These are phyloP conservation scores for Neostapfia colusana DNA, from an alignment of 176 grass and related monocot species.

Conservation along the genomic window DNA sequence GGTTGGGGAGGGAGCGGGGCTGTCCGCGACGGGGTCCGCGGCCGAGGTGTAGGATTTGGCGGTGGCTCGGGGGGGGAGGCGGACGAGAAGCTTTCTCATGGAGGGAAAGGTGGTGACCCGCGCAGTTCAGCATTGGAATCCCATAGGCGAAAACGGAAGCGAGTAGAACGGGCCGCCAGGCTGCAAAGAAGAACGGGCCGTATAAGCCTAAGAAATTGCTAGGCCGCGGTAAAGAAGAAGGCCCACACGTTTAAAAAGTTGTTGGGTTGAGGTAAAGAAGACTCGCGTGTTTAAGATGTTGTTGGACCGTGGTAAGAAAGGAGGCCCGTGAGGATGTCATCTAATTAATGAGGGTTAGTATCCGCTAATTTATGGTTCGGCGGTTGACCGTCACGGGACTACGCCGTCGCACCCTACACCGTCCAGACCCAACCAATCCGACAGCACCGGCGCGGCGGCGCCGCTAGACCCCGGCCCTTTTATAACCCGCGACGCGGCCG, in stretches of 20 bases:
- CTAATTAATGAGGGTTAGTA: no score
- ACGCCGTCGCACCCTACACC: background rate
- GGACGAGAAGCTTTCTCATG: conserved; percentile 35
- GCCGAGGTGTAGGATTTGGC: background rate
- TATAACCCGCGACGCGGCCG: conserved; percentile 16
- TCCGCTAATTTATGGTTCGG: no score
- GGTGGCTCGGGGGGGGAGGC: background rate
- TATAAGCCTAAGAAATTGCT: no score
- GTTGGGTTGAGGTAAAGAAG: no score
- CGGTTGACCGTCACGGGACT: background rate
- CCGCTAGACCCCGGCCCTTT: no score
- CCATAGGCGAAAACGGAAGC: background rate
- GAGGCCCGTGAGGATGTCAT: no score
- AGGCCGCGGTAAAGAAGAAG: no score
- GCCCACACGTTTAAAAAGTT: no score
- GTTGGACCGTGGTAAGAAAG: no score
- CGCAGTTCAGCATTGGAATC: background rate
- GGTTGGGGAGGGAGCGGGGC: background rate
- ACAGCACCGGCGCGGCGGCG: background rate
- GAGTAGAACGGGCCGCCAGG: background rate
- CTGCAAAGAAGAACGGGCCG: background rate
- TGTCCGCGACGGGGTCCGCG: background rate
- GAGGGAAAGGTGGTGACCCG: background rate
- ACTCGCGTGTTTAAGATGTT: no score
- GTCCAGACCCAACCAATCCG: background rate